Evolutionary conservation across 306 rosid species (phyloP).

Genomic region (Lotus japonicus): DNA sequence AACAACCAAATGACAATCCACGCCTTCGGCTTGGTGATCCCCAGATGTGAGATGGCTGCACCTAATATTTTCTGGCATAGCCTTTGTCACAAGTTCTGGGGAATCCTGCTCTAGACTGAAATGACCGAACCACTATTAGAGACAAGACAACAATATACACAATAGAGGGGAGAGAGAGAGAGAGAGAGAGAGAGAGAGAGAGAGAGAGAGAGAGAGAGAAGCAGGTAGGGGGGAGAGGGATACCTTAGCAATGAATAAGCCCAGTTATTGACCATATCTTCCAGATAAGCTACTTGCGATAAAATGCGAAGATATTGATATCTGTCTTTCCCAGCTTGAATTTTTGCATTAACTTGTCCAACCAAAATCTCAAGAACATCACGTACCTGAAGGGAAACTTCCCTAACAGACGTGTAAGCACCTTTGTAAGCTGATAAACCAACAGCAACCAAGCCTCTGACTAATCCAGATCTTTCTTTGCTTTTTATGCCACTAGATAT

Average conservation of each 20-base stretch:
- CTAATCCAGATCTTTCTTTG: slow-evolving; percentile 62
- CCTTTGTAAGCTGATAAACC: slow-evolving; percentile 91
- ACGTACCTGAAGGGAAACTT: slow-evolving; percentile 72
- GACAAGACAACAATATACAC: neutral
- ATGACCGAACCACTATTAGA: slow-evolving; percentile 21
- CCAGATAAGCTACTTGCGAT: slow-evolving; percentile 92
- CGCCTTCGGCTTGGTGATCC: slow-evolving; percentile 37
- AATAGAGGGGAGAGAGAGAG: neutral
- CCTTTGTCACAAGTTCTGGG: slow-evolving; percentile 26
- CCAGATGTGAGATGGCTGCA: slow-evolving; percentile 13
- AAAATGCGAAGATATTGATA: slow-evolving; percentile 70
- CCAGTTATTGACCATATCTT: slow-evolving; percentile 92
- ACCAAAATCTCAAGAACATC: slow-evolving; percentile 75
- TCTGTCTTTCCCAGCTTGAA: slow-evolving; percentile 76
- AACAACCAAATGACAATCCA: slow-evolving; percentile 29
- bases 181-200: neutral
- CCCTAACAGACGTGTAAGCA: slow-evolving; percentile 66
- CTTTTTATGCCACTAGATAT: slow-evolving; percentile 39
- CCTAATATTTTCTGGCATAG: slow-evolving; percentile 8
- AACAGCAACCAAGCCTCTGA: slow-evolving; percentile 80
- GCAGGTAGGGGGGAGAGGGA: neutral
- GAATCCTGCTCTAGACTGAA: slow-evolving; percentile 78
- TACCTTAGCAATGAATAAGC: slow-evolving; percentile 77
- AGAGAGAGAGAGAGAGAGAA: neutral
- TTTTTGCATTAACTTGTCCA: slow-evolving; percentile 48